Conservation (phyloP, 2,329 filamentous ascomycete species). For the Epicoccum sorghinum region DNA sequence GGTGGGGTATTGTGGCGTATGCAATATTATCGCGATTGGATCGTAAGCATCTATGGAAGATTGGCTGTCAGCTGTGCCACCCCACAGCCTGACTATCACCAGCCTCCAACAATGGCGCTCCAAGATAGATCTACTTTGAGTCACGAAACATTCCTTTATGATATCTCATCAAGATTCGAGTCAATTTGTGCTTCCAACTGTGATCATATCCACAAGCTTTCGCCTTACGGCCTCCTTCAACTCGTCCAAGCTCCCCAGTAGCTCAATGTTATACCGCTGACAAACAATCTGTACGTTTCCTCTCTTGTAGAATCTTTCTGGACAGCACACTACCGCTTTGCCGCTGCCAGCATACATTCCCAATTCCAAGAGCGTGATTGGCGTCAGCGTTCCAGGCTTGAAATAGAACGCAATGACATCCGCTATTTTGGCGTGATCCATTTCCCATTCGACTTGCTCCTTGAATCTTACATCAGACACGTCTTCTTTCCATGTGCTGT, state of each 20-base stretch:
- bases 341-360: conserved; percentile 56
- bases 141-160: no score
- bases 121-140: no score
- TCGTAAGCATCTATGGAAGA: no score
- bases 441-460: conserved; percentile 68
- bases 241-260: conserved; percentile 53
- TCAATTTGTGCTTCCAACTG: no score
- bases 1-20: no score
- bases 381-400: conserved; percentile 57
- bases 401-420: conserved; percentile 65
- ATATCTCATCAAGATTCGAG: no score
- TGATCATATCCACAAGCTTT: conserved; percentile 19
- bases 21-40: no score
- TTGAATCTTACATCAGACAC: conserved; percentile 56
- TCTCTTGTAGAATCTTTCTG: conserved; percentile 61
- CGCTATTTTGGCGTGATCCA: conserved; percentile 61
- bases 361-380: conserved; percentile 65
- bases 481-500: conserved; percentile 62
- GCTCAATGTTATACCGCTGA: conserved; percentile 51
- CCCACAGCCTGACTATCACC: no score
- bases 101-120: no score
- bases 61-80: no score
- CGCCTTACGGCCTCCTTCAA: conserved; percentile 44
- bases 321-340: conserved; percentile 60
- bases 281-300: conserved; percentile 67